A percentile compares a stretch with the other conserved stretches of the same genome.
Conservation (phyloP, 2,329 filamentous ascomycete genomes). For the Ceratocystis papillata region DNA sequence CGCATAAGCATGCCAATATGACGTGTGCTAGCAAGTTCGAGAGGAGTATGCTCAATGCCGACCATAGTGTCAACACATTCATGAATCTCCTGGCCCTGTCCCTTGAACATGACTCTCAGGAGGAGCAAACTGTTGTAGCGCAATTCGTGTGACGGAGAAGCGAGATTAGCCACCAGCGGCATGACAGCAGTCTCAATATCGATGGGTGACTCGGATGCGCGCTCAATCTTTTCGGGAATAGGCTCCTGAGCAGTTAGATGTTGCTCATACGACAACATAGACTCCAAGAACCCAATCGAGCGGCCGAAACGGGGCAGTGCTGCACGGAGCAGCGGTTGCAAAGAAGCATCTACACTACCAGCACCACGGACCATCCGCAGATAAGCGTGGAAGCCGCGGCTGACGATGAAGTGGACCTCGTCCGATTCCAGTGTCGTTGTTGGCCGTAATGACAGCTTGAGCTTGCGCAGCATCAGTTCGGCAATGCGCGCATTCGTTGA, state of each 20-base stretch:
- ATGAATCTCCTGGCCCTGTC: constrained; percentile 29
- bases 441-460: constrained; percentile 53
- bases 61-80: constrained; percentile 47
- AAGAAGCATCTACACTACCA: constrained; percentile 45
- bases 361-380: constrained; percentile 52
- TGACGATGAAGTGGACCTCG: constrained; percentile 61
- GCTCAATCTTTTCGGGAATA: neutral
- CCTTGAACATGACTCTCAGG: constrained; percentile 47
- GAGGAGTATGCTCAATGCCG: constrained; percentile 65
- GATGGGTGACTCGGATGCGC: constrained; percentile 25
- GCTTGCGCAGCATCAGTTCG: constrained; percentile 53
- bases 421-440: constrained; percentile 49
- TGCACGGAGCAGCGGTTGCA: constrained; percentile 56
- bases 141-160: constrained; percentile 62
- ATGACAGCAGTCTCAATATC: constrained; percentile 52
- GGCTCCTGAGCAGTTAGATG: constrained; percentile 14
- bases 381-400: constrained; percentile 64
- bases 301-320: constrained; percentile 56
- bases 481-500: constrained; percentile 56
- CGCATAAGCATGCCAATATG: constrained; percentile 76
- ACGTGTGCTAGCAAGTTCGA: constrained; percentile 66
- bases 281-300: constrained; percentile 53
- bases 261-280: constrained; percentile 24
- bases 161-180: constrained; percentile 61
- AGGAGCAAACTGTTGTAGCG: constrained; percentile 63